Evolutionary conservation across 805 yeast genomes (phyloP).

Genomic region (Soucietia sequanensis): DNA sequence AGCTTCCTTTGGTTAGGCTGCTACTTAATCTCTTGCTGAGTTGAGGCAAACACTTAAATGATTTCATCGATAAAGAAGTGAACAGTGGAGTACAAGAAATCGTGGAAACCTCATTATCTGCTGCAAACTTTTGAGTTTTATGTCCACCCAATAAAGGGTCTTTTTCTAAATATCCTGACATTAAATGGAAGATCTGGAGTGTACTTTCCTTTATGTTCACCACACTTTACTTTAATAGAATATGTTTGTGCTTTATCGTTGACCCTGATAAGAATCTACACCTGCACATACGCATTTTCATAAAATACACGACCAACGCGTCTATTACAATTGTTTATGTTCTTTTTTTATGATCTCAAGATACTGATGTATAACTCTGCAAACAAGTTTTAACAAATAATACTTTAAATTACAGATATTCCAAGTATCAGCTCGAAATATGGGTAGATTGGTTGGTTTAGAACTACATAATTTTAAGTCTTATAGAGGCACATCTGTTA

Average conservation of each 20-base stretch:
- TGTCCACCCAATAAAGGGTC: slow-evolving; percentile 8
- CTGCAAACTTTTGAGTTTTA: slow-evolving; percentile 2
- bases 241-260: too few species aligned
- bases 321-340: too few species aligned
- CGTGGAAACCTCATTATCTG: slow-evolving; percentile 16
- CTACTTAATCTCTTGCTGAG: slow-evolving; percentile 4
- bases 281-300: too few species aligned
- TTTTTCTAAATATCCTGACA: slow-evolving; percentile 10
- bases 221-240: too few species aligned
- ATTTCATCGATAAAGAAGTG: slow-evolving; percentile 15
- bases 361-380: too few species aligned
- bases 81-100: slow-evolving; percentile 15
- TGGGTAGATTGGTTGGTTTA: slow-evolving; percentile 82
- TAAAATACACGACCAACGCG: too few species aligned
- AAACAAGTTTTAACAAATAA: too few species aligned
- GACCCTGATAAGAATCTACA: too few species aligned
- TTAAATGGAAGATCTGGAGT: too few species aligned
- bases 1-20: slow-evolving; percentile 2
- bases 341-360: too few species aligned
- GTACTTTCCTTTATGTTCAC: too few species aligned
- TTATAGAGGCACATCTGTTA: slow-evolving; percentile 68
- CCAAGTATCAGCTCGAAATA: too few species aligned
- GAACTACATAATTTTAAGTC: slow-evolving; percentile 90
- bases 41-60: slow-evolving; percentile 25
- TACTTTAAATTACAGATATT: neutral